phyloP scores from a whole-genome alignment of 1,284 basidiomycete species.

The Tilletia setariae region DNA sequence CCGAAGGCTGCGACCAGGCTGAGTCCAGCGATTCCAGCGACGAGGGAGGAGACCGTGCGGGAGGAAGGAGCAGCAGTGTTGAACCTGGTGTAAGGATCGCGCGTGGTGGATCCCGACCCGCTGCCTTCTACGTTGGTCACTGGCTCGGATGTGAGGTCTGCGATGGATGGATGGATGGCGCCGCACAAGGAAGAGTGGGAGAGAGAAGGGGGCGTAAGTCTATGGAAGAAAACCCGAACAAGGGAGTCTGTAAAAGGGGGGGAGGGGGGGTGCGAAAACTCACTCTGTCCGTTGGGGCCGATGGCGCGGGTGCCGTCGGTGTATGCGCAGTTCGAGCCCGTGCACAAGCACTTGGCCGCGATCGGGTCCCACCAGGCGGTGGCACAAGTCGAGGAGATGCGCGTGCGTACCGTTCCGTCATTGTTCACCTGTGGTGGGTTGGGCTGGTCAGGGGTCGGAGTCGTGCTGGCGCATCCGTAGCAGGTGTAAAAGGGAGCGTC shows the following conservation, averaged over 20 bases:
- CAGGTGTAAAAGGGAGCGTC: constrained; percentile 41
- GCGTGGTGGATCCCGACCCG: background rate
- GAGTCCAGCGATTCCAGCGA: background rate
- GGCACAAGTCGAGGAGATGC: constrained; percentile 39
- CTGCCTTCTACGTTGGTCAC: background rate
- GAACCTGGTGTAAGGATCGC: constrained; percentile 14
- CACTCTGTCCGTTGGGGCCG: constrained; percentile 34
- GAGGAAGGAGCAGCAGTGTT: background rate
- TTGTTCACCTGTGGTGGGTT: constrained; percentile 48
- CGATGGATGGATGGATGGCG: background rate
- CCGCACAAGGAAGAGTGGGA: background rate
- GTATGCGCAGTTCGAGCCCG: constrained; percentile 31
- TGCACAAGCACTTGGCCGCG: constrained; percentile 42
- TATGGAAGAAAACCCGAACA: background rate
- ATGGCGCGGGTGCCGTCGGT: constrained; percentile 42
- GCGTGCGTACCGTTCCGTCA: constrained; percentile 36
- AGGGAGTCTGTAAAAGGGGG: background rate
- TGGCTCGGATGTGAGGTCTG: background rate
- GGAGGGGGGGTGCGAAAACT: constrained; percentile 21
- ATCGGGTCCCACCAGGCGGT: constrained; percentile 49
- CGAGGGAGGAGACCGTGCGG: background rate
- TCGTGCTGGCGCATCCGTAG: constrained; percentile 44
- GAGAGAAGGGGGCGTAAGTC: background rate
- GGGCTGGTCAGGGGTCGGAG: constrained; percentile 36
- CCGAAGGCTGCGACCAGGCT: background rate